Percentiles rank a stretch among this genome's conserved stretches.
These are phyloP conservation scores for Daucus carota DNA, from an alignment of 129 eudicot species.

Conservation along the genomic window DNA sequence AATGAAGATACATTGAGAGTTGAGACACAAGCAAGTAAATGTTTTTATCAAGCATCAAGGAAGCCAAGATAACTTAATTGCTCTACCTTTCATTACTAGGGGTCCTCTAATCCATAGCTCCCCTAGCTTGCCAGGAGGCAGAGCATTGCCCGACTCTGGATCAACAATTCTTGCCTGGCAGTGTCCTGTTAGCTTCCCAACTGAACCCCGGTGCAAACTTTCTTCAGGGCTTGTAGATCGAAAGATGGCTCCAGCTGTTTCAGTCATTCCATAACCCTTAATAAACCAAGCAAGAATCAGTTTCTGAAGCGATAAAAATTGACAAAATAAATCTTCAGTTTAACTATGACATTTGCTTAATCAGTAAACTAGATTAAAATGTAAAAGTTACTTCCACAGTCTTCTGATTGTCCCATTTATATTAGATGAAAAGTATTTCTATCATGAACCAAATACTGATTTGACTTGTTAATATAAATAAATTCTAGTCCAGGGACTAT, in stretches of 20 bases:
- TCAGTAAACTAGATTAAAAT: not conserved
- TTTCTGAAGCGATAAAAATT: not conserved
- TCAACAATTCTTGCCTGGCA: conserved; percentile 34
- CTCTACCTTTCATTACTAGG: conserved; percentile 33
- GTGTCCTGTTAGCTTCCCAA: conserved; percentile 12
- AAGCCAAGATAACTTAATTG: not conserved
- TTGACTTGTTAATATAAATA: not conserved
- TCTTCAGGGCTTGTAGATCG: conserved; percentile 22
- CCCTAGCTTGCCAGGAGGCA: conserved; percentile 37
- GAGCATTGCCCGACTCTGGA: conserved; percentile 14
- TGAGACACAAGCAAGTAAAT: not conserved
- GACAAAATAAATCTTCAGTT: not conserved
- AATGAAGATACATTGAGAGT: not conserved
- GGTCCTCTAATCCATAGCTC: conserved; percentile 42
- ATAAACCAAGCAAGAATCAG: not conserved
- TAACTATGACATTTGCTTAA: not conserved
- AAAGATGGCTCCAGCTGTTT: conserved; percentile 22
- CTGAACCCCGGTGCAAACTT: conserved; percentile 18
- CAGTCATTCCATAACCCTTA: conserved; percentile 42
- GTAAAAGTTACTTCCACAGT: not conserved
- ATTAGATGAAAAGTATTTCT: too few species aligned
- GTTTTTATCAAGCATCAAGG: not conserved
- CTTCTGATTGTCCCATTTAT: conserved; percentile 27
- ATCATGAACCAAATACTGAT: not conserved
- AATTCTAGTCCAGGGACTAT: not conserved